Base-by-base conservation (phyloP, 805 yeast species). In the Ogataea pignaliae region DNA sequence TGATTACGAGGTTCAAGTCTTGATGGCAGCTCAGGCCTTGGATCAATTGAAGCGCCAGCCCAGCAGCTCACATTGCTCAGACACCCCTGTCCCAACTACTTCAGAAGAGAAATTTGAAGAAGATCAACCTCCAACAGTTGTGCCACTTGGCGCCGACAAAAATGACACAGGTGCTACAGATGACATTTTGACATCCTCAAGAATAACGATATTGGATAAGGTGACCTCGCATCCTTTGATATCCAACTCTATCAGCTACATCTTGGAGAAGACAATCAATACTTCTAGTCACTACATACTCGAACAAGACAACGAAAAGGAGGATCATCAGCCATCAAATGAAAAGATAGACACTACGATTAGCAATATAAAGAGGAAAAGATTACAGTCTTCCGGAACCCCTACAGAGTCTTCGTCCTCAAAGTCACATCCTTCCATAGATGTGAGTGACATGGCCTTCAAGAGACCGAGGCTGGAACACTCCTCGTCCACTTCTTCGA, bases 191-290 rank as follows among this genome's bases (percentile, higher is more conserved):
- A 11, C n/a, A 12, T 11, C 34, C 34, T 14, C 15, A 40, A 36
- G 11, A 14, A 30, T 52, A 1, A 58, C 68, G 2, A 58, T 66
- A n/a, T 48, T 66, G 21, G 66, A 64, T 42, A 66, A 64, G 46
- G 64, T 66, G 30, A 61, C 68, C 3, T 56, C 69, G 0, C 65
- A 65, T 46, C 71, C 71, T 2, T 41, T 66, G 7, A 66, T 66
- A 1, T 62, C 70, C 5, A 58, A 56, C 37, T 64, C 70, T 0
- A 64, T 66, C 44, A 63, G 55, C 38, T 65, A 63, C 42, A 65
- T 66, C 56, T 50, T 66, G 34, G 69, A 66, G 45, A 64, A 59
- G 38, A 66, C 66, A 1, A 62, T 64, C 14, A 49, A 54, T 34
- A 51, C 59, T 6, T 61, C 67, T 9, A 57, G 52, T 43, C 52